Evolutionary conservation across 345 rosid genomes (phyloP), one percentile per base, ranked within the genome.

Genomic region (Brassica juncea): DNA sequence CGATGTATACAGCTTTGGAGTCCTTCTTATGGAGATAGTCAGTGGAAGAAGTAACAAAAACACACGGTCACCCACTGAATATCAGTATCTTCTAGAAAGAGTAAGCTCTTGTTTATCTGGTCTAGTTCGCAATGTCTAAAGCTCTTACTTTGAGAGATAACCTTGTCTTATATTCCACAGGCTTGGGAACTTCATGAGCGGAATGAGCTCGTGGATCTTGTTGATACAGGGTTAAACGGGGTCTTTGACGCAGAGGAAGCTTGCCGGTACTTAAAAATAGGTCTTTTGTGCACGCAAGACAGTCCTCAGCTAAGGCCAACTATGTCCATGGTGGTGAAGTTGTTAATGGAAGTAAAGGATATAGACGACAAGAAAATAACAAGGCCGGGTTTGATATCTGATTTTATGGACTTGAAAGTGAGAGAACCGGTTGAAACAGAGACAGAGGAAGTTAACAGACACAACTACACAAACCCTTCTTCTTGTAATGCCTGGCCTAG

Each of bases 1-100:
- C 11, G 99, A 94, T 81, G 76, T 92, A 37, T 94, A 94, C 82
- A 86, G 98, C 81, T 94, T 89, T 69, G 99, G 99, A 0, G 95
- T 92, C 71, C 97, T 94, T 66, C 86, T 94, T 14, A 68, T 89
- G 85, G 99, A 94, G 86, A 90, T 92, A 44, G 91, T 94, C 57
- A 86, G 89, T 35, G 99, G 97, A 14, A 91, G 99, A 84, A 86
- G 88, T 80, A 92, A 94, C 84, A 94, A 91, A 44, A 91, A 91
- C 75, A 83, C 90, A 4, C 84, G 86, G 5, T 85, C 91, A 69
- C 95, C 97, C 1, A 25, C 83, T 2, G 93, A 82, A 76, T 94
- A 92, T 77, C 99, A 90, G 31, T 92, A 87, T 86, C 86, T 94
- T 74, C 81, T 94, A 16, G 99, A 94, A 87, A 83, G 88, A 87